Base-by-base conservation (phyloP, 352 stramenopile genomes). In the Globisporangium irregulare region DNA sequence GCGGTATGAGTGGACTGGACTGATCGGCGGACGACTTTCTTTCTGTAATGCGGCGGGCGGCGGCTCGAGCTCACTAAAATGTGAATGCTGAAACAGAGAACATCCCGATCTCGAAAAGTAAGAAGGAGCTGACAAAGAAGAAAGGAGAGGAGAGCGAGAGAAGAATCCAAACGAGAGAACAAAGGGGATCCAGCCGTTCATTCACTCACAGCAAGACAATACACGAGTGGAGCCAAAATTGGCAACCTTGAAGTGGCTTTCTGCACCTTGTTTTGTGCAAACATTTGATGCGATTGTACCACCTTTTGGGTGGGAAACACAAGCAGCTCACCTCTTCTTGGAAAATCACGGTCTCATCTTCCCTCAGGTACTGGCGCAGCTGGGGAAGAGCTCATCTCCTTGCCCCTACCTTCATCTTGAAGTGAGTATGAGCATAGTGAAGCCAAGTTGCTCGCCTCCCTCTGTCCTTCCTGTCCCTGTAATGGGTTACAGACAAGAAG, bases 391-490 rank as follows among this genome's bases (percentile, higher is more conserved):
- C 60, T 48, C 60, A 66, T 66, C 46, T 43, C 25, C 59, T 5
- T 56, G 9, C 14, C 15, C 22, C 25, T 64, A 61, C 56, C 56
- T 48, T 22, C 1, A n/a, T 57, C 60, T 66, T 67, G 62, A 7
- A 7, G 18, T 36, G 27, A 54, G 62, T 67, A 67, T 67, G 10
- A 0, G 1, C 14, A 67, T 67, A 67, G 41, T 67, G 62, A 54
- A 61, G 1, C 27, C 50, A 34, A 67, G 62, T 3, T 50, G 32
- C 32, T 48, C 41, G 54, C 46, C 50, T 50, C 41, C 41, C 41
- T 48, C 41, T 48, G 41, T 48, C 41, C 41, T 38, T 36, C 12
- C 54, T 36, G 24, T 20, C 25, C 18, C 38, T 61, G 34, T 66
- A 66, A 66, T 66, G 60, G 60, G 46, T 66, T 59, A 59, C 60